These are phyloP conservation scores for Tuctoria greenei DNA, from an alignment of 176 grass and related monocot species.

Conservation along the genomic window DNA sequence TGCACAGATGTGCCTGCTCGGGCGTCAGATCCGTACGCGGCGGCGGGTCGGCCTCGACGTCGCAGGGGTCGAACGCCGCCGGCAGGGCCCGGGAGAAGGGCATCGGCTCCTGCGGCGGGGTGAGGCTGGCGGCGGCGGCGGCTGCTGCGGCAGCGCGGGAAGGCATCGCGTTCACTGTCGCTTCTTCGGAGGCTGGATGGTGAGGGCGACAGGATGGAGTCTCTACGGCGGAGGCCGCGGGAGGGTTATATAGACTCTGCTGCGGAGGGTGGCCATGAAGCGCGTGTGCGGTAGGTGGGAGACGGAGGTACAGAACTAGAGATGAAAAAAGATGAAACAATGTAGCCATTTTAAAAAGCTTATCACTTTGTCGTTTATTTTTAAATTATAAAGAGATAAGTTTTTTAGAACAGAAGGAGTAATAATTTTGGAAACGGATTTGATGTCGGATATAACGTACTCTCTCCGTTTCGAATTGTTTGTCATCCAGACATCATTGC, in stretches of 20 bases:
- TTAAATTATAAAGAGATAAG: no score
- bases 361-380: no score
- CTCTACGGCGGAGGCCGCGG: background rate
- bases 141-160: constrained; percentile 13
- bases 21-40: constrained; percentile 31
- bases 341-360: no score
- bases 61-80: constrained; percentile 36
- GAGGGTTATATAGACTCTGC: background rate
- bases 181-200: background rate
- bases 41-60: constrained; percentile 37
- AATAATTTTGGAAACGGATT: no score
- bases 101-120: background rate
- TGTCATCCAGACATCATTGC: no score
- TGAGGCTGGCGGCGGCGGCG: background rate
- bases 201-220: background rate
- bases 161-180: constrained; percentile 22
- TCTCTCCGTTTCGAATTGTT: no score
- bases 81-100: background rate
- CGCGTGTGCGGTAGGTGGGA: no score
- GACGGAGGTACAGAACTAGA: no score
- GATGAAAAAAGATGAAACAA: no score
- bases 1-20: constrained; percentile 56
- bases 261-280: no score
- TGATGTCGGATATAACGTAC: no score
- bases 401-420: no score